phyloP scores from a whole-genome alignment of 2,329 filamentous ascomycete species.

The Penicillium aurantiogriseum region DNA sequence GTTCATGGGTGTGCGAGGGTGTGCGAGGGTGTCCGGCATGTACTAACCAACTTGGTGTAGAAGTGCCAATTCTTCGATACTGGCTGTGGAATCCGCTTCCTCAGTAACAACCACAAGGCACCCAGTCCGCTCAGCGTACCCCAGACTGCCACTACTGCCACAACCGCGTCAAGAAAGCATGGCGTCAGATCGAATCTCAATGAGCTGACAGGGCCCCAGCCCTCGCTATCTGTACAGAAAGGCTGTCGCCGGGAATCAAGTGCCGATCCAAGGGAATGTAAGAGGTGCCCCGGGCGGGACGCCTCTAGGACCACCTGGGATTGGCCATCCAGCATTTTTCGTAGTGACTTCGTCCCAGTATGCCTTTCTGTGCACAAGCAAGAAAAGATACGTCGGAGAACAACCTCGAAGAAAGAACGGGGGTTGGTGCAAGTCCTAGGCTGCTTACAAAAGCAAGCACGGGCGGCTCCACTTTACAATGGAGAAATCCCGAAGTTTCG shows the following conservation, averaged over 20 bases:
- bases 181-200: constrained; percentile 91
- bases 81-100: constrained; percentile 63
- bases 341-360: constrained; percentile 24
- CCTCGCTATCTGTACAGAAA: constrained; percentile 84
- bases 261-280: constrained; percentile 27
- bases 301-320: constrained; percentile 36
- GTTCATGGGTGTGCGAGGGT: background rate
- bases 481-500: background rate
- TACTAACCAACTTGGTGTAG: constrained; percentile 79
- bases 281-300: constrained; percentile 28
- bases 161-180: constrained; percentile 92
- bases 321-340: constrained; percentile 36
- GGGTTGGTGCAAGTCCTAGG: constrained; percentile 11
- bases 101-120: constrained; percentile 77
- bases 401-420: constrained; percentile 9
- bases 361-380: constrained; percentile 23
- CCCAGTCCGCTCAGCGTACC: constrained; percentile 74
- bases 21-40: background rate
- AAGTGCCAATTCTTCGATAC: constrained; percentile 88
- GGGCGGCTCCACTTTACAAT: constrained; percentile 7
- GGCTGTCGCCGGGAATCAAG: constrained; percentile 54
- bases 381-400: constrained; percentile 11
- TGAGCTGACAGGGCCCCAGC: constrained; percentile 91
- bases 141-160: constrained; percentile 73
- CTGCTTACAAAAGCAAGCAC: constrained; percentile 23